Conservation (phyloP, 108 stramenopile species). For the Cyclotella atomus region DNA sequence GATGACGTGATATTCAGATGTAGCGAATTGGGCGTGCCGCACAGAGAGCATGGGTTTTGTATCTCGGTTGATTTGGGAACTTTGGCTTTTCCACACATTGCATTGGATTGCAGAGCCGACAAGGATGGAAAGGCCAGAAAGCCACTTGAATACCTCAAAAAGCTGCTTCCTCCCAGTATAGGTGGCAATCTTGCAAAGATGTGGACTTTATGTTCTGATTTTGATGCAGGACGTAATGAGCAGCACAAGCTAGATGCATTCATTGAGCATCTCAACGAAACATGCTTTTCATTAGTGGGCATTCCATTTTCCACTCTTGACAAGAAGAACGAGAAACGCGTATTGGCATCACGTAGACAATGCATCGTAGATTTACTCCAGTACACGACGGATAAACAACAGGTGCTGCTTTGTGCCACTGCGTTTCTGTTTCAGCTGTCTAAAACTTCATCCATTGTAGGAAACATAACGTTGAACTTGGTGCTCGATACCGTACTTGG, state of each 20-base stretch:
- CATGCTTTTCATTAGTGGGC: slow-evolving; percentile 28
- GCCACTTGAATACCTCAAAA: slow-evolving; percentile 19
- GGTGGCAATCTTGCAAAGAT: slow-evolving; percentile 22
- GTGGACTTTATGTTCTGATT: slow-evolving; percentile 14
- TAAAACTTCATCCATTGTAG: slow-evolving; percentile 22
- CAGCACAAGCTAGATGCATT: slow-evolving; percentile 26
- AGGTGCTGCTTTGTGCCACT: slow-evolving; percentile 5
- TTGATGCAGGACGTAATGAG: not conserved
- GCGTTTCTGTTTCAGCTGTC: slow-evolving; percentile 31
- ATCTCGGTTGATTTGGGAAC: slow-evolving; percentile 7
- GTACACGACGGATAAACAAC: slow-evolving; percentile 4
- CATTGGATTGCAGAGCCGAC: slow-evolving; percentile 18
- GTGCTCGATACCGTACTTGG: slow-evolving; percentile 4
- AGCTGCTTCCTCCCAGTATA: slow-evolving; percentile 14
- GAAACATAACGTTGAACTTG: slow-evolving; percentile 1
- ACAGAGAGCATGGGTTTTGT: not conserved
- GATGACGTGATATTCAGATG: slow-evolving; percentile 23
- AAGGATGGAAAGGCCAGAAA: slow-evolving; percentile 11
- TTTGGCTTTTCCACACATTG: slow-evolving; percentile 29
- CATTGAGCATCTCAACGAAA: slow-evolving; percentile 14
- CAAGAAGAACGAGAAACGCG: slow-evolving; percentile 37
- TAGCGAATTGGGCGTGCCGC: not conserved
- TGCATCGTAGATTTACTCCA: slow-evolving; percentile 16
- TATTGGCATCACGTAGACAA: slow-evolving; percentile 22
- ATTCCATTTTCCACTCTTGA: slow-evolving; percentile 38